Percentiles rank a stretch among this genome's conserved stretches.
These are phyloP conservation scores for Ceratocystis lukuohia DNA, from an alignment of 2,329 filamentous ascomycete genomes.

Conservation along the genomic window DNA sequence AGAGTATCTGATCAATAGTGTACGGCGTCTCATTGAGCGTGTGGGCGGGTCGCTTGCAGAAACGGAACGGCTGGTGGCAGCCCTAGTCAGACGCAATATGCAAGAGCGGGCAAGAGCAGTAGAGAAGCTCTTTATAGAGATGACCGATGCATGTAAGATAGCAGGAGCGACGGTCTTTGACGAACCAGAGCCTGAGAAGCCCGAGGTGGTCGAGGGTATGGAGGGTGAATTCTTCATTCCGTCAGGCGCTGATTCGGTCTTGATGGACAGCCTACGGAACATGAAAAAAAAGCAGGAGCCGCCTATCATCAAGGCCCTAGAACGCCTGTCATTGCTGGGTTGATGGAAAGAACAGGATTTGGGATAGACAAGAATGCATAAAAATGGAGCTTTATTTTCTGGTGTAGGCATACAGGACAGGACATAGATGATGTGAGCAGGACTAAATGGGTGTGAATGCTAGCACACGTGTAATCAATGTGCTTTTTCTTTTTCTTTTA, in stretches of 20 bases:
- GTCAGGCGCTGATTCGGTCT: slow-evolving; percentile 39
- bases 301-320: slow-evolving; percentile 36
- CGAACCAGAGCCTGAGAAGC: slow-evolving; percentile 20
- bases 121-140: slow-evolving; percentile 58
- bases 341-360: slow-evolving; percentile 22
- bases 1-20: slow-evolving; percentile 84
- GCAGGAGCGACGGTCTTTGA: slow-evolving; percentile 59
- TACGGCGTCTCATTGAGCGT: slow-evolving; percentile 69
- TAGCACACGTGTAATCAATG: not conserved
- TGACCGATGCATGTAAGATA: slow-evolving; percentile 53
- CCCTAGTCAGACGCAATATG: slow-evolving; percentile 69
- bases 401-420: not conserved
- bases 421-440: not conserved
- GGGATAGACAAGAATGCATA: not conserved
- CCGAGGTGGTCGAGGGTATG: slow-evolving; percentile 21
- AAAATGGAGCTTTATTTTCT: not conserved
- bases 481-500: slow-evolving; percentile 3
- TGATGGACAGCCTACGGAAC: slow-evolving; percentile 38
- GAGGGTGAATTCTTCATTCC: slow-evolving; percentile 26
- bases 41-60: slow-evolving; percentile 63
- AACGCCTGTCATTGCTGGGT: slow-evolving; percentile 39
- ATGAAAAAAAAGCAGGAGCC: slow-evolving; percentile 34
- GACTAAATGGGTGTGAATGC: not conserved
- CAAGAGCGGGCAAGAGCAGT: slow-evolving; percentile 71
- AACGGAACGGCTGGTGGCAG: slow-evolving; percentile 59